These are phyloP conservation scores for Petunia secreta DNA, from an alignment of 257 asterid species.

Conservation along the genomic window DNA sequence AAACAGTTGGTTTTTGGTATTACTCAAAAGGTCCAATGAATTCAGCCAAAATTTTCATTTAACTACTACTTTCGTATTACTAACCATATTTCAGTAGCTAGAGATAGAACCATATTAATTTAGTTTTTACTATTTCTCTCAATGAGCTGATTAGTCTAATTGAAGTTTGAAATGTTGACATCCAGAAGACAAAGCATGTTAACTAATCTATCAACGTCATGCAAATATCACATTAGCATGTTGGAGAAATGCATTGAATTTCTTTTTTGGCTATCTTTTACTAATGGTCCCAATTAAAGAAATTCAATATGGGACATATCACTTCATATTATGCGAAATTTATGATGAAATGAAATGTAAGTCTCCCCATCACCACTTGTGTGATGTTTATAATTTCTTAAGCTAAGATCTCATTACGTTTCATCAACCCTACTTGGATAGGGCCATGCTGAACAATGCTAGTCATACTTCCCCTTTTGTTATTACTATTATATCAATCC, in stretches of 20 bases:
- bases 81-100: not conserved
- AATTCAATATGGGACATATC: not conserved
- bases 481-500: no score
- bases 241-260: not conserved
- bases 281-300: not conserved
- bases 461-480: no score
- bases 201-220: not conserved
- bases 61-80: not conserved
- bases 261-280: not conserved
- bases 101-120: not conserved
- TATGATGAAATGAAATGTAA: not conserved
- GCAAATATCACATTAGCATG: not conserved
- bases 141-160: not conserved
- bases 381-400: conserved; percentile 8
- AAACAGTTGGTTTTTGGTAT: no score
- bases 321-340: conserved; percentile 1
- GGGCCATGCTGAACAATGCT: no score
- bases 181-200: not conserved
- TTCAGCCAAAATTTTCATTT: no score
- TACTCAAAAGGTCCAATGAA: no score
- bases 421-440: no score
- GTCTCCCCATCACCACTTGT: not conserved
- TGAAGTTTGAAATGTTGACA: not conserved
- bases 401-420: not conserved
- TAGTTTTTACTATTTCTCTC: not conserved